A percentile compares a stretch with the other conserved stretches of the same genome.
Conservation (phyloP, 768 basidiomycete species). For the Trametes punicea region DNA sequence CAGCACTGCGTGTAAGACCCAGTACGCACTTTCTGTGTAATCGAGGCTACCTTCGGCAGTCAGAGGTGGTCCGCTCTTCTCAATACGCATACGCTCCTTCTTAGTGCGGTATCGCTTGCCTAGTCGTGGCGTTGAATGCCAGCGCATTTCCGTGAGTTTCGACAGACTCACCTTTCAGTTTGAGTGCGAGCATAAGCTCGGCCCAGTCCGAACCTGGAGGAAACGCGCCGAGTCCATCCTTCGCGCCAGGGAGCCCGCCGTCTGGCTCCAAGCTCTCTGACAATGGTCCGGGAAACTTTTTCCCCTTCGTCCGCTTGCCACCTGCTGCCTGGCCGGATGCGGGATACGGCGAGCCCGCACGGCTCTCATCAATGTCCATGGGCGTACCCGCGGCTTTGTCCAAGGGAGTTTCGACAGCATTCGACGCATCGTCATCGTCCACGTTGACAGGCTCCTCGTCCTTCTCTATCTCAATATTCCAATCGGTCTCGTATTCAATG, state of each 20-base stretch:
- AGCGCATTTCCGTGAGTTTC: neutral
- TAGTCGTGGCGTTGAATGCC: constrained; percentile 23
- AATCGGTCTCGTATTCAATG: constrained; percentile 79
- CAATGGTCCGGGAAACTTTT: constrained; percentile 42
- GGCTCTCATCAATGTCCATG: constrained; percentile 41
- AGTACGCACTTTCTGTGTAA: constrained; percentile 59
- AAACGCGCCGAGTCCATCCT: constrained; percentile 72
- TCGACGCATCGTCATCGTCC: constrained; percentile 45
- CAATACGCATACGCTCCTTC: constrained; percentile 74
- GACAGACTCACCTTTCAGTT: constrained; percentile 58
- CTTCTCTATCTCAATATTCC: constrained; percentile 76
- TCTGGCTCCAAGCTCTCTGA: constrained; percentile 60
- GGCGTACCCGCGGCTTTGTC: constrained; percentile 24
- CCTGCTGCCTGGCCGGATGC: constrained; percentile 1
- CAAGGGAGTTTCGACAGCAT: constrained; percentile 14
- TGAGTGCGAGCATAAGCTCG: constrained; percentile 67
- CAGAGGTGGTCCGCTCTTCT: constrained; percentile 70
- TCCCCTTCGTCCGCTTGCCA: constrained; percentile 24
- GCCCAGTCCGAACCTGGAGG: constrained; percentile 70
- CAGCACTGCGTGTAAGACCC: neutral
- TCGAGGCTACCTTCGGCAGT: constrained; percentile 76
- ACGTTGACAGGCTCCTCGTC: constrained; percentile 30
- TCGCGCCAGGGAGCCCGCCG: constrained; percentile 71
- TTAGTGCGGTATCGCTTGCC: constrained; percentile 80
- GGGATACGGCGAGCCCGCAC: constrained; percentile 30